Percentiles rank a stretch among this genome's conserved stretches.
These are phyloP conservation scores for Eucalyptus globulus DNA, from an alignment of 345 rosid genomes.

Conservation along the genomic window DNA sequence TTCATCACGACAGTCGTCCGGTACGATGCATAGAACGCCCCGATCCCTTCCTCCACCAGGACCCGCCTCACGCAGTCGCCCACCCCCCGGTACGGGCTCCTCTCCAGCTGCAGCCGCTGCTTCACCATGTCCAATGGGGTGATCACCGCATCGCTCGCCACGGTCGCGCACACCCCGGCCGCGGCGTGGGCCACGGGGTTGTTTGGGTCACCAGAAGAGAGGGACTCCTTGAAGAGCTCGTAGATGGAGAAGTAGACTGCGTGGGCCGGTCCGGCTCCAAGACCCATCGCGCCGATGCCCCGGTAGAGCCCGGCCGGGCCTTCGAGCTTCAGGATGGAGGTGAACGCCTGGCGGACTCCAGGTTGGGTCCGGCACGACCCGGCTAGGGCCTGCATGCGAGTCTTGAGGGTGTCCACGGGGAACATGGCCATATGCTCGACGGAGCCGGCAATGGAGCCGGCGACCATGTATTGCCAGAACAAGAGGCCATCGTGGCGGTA, in stretches of 20 bases:
- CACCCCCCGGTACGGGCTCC: slow-evolving; percentile 54
- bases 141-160: slow-evolving; percentile 83
- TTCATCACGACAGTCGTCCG: slow-evolving; percentile 91
- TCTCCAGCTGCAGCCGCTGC: slow-evolving; percentile 74
- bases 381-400: slow-evolving; percentile 91
- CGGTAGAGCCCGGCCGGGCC: slow-evolving; percentile 73
- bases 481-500: slow-evolving; percentile 32
- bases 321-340: slow-evolving; percentile 51
- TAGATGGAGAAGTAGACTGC: slow-evolving; percentile 96
- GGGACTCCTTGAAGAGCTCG: slow-evolving; percentile 57
- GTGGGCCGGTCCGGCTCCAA: slow-evolving; percentile 99
- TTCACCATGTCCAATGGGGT: slow-evolving; percentile 99
- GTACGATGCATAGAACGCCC: slow-evolving; percentile 91
- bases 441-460: slow-evolving; percentile 91
- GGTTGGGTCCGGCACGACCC: slow-evolving; percentile 34
- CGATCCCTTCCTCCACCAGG: slow-evolving; percentile 61
- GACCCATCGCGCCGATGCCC: slow-evolving; percentile 95
- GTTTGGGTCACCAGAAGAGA: slow-evolving; percentile 54
- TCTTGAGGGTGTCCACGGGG: slow-evolving; percentile 94
- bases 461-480: slow-evolving; percentile 90
- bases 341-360: slow-evolving; percentile 37
- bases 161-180: slow-evolving; percentile 85
- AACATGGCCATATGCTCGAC: slow-evolving; percentile 99
- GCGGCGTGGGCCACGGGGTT: slow-evolving; percentile 72
- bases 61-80: slow-evolving; percentile 75